Conservation (phyloP, 192 early-diverging fungal genomes). For the Obelidium mucronatum region DNA sequence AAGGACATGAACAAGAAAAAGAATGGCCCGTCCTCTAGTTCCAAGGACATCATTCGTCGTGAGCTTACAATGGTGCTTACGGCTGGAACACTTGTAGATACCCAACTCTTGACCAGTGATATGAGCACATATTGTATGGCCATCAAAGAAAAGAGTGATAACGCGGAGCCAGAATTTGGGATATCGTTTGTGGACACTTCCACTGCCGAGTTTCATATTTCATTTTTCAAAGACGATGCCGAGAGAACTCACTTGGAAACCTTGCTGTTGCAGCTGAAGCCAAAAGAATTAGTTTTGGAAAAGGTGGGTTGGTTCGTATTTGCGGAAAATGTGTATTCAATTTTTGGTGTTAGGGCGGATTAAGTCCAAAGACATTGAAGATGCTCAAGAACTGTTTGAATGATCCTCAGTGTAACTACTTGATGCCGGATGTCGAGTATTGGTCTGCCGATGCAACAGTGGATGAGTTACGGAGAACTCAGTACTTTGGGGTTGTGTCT, state of each 20-base stretch:
- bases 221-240: constrained; percentile 82
- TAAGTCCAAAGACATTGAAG: constrained; percentile 61
- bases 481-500: constrained; percentile 63
- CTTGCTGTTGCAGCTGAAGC: constrained; percentile 89
- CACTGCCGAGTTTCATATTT: constrained; percentile 89
- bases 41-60: constrained; percentile 75
- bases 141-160: constrained; percentile 73
- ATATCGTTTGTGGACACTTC: constrained; percentile 95
- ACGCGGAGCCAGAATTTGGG: constrained; percentile 70
- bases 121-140: constrained; percentile 96
- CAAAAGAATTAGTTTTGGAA: constrained; percentile 89
- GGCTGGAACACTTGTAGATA: constrained; percentile 90
- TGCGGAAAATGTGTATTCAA: too few species aligned
- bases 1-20: constrained; percentile 81
- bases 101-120: constrained; percentile 84
- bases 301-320: constrained; percentile 63
- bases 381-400: constrained; percentile 68
- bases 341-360: constrained; percentile 41
- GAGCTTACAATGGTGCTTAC: constrained; percentile 89
- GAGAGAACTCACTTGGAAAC: constrained; percentile 93
- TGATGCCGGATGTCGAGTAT: constrained; percentile 77
- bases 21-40: constrained; percentile 2
- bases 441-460: constrained; percentile 63
- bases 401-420: constrained; percentile 67
- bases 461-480: constrained; percentile 65